Base-by-base conservation (phyloP, 805 yeast species). In the Ogataea corticis region DNA sequence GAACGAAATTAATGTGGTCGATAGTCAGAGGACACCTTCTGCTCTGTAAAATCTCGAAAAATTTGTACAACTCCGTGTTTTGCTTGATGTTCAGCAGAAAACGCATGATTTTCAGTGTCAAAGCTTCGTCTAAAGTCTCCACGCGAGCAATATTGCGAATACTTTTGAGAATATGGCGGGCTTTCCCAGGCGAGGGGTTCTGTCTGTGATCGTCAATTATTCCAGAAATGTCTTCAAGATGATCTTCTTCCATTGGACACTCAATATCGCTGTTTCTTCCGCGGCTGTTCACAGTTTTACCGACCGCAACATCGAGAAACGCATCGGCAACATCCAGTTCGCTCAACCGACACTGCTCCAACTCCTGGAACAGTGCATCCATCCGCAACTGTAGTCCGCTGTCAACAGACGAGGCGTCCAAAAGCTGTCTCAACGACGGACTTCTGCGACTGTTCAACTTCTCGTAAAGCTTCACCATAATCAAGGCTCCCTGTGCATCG, bases 401-500 rank as follows among this genome's bases (percentile, higher is more conserved):
- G 31, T 12, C 31, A 13, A 28, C 31, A 11, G 13, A 28, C 4
- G 4, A n/a, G 31, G 6, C 14, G 13, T 12, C 11, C 31, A 12
- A 11, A n/a, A 11, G 31, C 31, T 11, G 31, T 28, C 31, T 28
- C 9, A 21, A 9, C 25, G 25, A 21, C 25, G 5, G 7, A 21
- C 25, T 28, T 28, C 31, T 7, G 11, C 13, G 6, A 11, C 44
- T 39, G 23, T 32, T 27, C 15, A 18, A 29, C 13, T 30, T 33
- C 17, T 29, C 25, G 40, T 41, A 42, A 11, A 42, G 15, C 14
- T 32, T 29, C 17, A 45, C 21, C 10, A 33, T 34, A 1, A 45
- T 18, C 16, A 15, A 29, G 9, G 35, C 46, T 2, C 44, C 44
- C 14, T 33, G 29, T 14, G 32, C 29, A 30, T 48, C 51, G 23